Evolutionary conservation across 129 eudicot genomes (phyloP), one percentile per base, ranked within the genome.

Genomic region (Apium graveolens): DNA sequence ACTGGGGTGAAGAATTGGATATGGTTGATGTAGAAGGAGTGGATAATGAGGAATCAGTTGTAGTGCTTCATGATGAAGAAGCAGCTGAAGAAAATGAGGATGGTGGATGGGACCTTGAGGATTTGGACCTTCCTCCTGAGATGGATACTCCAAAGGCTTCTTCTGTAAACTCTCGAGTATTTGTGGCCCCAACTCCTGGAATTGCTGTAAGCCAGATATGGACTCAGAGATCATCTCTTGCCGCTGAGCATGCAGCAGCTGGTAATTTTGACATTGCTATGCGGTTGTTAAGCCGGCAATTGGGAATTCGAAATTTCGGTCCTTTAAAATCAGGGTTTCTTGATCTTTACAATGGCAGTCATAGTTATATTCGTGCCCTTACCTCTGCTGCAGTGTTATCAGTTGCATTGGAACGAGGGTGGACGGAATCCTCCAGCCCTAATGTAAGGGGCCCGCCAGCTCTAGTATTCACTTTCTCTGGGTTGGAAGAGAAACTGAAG

Each of bases 41-140:
- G 14, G 82, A 80, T 53, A 85, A 88, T 45, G 91, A 89, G 2
- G 89, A 85, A 68, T 88, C 41, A 66, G 78, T 17, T 62, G 31
- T 63, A 70, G 85, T 34, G 37, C 46, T 79, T 62, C 86, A 84
- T 34, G 90, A 80, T 32, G 88, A 69, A 6, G 87, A 78, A 11
- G 69, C 69, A n/a, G 35, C 37, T 11, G 83, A 82, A 29, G 86
- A 84, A 16, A 66, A 79, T 41, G 87, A 83, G 4, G 91, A 85
- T 41, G 89, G 85, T 13, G 91, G 89, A 66, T 88, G 91, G 91
- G 91, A 88, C 57, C 89, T 85, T 35, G 91, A 88, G 77, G 90
- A 86, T 76, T 73, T 86, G 18, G 90, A 86, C 43, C 89, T 88
- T 73, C 91, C 89, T 7, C 82, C 87, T 11, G 91, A 88, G 39